Evolutionary conservation across 1,139 yeast genomes (phyloP), one percentile per base, ranked within the genome.

Genomic region (Blastobotrys malaysiensis): DNA sequence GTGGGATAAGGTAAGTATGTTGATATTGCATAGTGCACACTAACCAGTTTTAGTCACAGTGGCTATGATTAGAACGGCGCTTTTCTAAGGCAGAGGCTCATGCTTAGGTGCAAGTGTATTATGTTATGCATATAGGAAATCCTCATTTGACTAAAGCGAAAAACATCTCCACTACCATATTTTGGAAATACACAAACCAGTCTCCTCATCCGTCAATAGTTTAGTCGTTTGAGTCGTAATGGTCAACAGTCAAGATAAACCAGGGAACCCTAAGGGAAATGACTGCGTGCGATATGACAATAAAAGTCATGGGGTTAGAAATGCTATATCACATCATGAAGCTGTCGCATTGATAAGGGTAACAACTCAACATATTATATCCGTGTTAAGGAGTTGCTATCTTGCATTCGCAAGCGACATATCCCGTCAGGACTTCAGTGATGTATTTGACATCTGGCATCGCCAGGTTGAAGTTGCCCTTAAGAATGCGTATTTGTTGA

Each of bases 1-100:
- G 52, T 88, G 96, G 96, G 90, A 85, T 56, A 76, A 78, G 60
- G 71, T 64, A 58, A 31, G 39, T 31, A 11, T 16, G n/a, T 3
- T 13, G 4, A 31, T 31, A 13, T n/a, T 7, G 39, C 5, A 31
- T 13, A 31, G 14, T 3, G 14, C 39, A 7, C n/a, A 7, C 39
- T 31, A 31, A 31, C 39, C 14, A 13, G 39, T n/a, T 9, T 22
- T 13, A 31, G 39, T 31, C 39, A 31, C 39, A 31, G n/a, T 31
- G 39, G 39, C n/a, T 31, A 31, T 31, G 39, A 31, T 31, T 13
- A 26, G 11, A 26, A 13, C 5, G 11, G 31, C 11, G 31, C 31
- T 26, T 5, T 13, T 9, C 11, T 26, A 4, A 9, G 6, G 11
- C 11, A 9, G 31, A 5, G 5, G 26, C 5, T 22, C 26, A 22